These are phyloP conservation scores for Apophysomyces sp. DNA, from an alignment of 371 early-diverging fungal genomes.

Conservation along the genomic window DNA sequence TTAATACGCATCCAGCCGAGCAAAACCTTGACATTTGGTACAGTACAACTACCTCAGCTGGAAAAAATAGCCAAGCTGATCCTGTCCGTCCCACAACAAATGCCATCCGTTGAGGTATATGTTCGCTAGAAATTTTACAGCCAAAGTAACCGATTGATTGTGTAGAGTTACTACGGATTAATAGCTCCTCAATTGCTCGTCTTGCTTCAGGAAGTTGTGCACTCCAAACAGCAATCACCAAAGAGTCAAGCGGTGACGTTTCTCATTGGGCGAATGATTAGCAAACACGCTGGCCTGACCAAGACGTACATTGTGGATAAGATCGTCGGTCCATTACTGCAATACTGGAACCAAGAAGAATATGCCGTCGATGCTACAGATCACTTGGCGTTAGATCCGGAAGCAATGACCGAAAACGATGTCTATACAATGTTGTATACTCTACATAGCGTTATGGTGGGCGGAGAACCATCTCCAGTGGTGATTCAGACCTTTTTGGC, in stretches of 20 bases:
- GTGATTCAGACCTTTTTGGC: conserved; percentile 55
- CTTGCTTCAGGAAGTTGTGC: conserved; percentile 19
- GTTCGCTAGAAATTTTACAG: not conserved
- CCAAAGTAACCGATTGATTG: not conserved
- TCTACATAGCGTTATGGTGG: conserved; percentile 56
- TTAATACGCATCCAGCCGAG: not conserved
- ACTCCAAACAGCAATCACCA: conserved; percentile 16
- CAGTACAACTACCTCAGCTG: conserved; percentile 56
- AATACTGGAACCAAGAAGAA: conserved; percentile 25
- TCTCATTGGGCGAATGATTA: conserved; percentile 54
- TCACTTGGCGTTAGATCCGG: conserved; percentile 22
- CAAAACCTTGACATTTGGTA: conserved; percentile 5
- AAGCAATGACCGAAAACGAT: conserved; percentile 42
- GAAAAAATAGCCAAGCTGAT: conserved; percentile 65
- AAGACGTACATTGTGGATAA: conserved; percentile 52
- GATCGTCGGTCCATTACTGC: conserved; percentile 44
- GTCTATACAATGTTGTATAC: conserved; percentile 39
- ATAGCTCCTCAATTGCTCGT: conserved; percentile 56
- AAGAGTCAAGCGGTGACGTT: conserved; percentile 52
- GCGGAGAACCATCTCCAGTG: conserved; percentile 65
- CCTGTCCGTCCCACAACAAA: conserved; percentile 64
- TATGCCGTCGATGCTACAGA: conserved; percentile 6
- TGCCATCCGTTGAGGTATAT: conserved; percentile 52
- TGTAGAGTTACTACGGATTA: conserved; percentile 47
- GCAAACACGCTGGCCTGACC: conserved; percentile 47